phyloP scores from a whole-genome alignment of 176 grass and related monocot genomes.

The Carex parvula region DNA sequence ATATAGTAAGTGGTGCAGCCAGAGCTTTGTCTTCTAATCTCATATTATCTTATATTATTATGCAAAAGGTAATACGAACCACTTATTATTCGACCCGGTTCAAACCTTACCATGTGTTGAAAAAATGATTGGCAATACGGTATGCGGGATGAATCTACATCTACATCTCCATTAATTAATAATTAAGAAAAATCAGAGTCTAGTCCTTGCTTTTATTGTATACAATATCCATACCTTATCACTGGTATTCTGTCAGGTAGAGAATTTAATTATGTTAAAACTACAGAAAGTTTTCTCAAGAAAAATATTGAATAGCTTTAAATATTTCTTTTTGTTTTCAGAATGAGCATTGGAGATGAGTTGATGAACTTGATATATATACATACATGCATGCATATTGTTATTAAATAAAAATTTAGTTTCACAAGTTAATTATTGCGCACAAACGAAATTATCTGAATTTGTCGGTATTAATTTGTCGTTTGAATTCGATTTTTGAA shows the following conservation, averaged over 20 bases:
- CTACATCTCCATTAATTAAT: not conserved
- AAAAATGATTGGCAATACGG: not conserved
- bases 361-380: not conserved
- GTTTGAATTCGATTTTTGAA: not conserved
- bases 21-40: constrained; percentile 17
- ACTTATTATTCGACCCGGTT: not conserved
- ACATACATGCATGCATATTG: not conserved
- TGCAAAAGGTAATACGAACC: not conserved
- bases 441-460: not conserved
- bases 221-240: constrained; percentile 18
- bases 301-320: not conserved
- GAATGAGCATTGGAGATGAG: not conserved
- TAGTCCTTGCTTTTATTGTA: not conserved
- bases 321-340: not conserved
- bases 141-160: not conserved
- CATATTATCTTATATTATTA: constrained; percentile 2
- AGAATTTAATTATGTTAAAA: not conserved
- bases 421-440: not conserved
- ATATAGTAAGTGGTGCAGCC: constrained; percentile 23
- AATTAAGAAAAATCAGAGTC: not conserved
- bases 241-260: not conserved
- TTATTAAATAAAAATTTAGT: not conserved
- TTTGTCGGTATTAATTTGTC: not conserved
- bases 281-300: not conserved
- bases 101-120: not conserved